phyloP scores from a whole-genome alignment of 441 rosid genomes.

The Adansonia gregorii region DNA sequence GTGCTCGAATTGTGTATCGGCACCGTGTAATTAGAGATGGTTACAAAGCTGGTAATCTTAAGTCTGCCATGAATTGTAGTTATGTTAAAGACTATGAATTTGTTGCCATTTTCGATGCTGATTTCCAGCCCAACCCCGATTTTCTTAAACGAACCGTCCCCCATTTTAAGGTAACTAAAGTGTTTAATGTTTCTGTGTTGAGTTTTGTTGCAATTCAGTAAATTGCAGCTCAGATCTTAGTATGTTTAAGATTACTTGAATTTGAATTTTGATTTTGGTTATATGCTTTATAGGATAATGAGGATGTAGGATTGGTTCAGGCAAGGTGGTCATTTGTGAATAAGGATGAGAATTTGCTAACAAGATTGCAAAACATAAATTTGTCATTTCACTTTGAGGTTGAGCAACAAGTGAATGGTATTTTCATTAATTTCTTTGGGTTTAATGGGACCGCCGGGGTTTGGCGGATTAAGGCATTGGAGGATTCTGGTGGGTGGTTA shows the following conservation, averaged over 20 bases:
- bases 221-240: background rate
- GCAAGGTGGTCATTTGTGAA: constrained; percentile 97
- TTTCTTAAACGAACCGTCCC: constrained; percentile 81
- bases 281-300: constrained; percentile 58
- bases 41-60: constrained; percentile 93
- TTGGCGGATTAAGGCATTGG: constrained; percentile 95
- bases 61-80: constrained; percentile 91
- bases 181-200: background rate
- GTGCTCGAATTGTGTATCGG: constrained; percentile 76
- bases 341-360: constrained; percentile 85
- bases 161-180: constrained; percentile 68
- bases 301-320: constrained; percentile 86
- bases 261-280: background rate
- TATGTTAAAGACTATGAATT: constrained; percentile 88
- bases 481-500: constrained; percentile 94
- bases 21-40: constrained; percentile 86
- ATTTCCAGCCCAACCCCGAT: constrained; percentile 85
- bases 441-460: constrained; percentile 97
- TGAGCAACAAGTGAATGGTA: constrained; percentile 93
- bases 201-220: background rate
- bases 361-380: constrained; percentile 86
- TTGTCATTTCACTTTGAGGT: constrained; percentile 93
- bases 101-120: constrained; percentile 93
- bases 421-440: constrained; percentile 85
- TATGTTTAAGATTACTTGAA: background rate